phyloP scores from a whole-genome alignment of 495 filamentous ascomycete species.

The Lophiotrema nucula region DNA sequence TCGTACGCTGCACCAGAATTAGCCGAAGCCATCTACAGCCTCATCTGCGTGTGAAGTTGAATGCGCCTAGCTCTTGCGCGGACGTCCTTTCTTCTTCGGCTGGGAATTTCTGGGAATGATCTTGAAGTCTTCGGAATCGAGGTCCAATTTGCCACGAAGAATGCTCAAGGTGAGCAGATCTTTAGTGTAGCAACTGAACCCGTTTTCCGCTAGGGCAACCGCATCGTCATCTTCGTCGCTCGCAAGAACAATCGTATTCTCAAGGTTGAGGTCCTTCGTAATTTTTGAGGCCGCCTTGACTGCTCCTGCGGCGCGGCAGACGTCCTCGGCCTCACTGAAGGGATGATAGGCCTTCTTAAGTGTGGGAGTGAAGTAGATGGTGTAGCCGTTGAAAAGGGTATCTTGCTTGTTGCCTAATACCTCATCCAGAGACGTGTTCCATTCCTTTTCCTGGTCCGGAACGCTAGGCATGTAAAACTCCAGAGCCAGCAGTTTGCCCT shows the following conservation, averaged over 20 bases:
- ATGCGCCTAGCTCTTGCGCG: constrained; percentile 15
- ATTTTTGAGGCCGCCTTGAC: constrained; percentile 7
- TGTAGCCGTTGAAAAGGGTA: constrained; percentile 35
- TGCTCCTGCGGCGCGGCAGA: constrained; percentile 38
- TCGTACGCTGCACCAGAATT: too few relatives aligned
- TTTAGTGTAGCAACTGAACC: constrained; percentile 18
- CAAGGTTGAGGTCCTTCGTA: constrained; percentile 17
- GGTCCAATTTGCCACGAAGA: constrained; percentile 23
- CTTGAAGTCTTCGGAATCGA: constrained; percentile 33
- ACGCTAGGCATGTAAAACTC: constrained; percentile 35
- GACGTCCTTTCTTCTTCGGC: constrained; percentile 21
- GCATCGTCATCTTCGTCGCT: constrained; percentile 25
- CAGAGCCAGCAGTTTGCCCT: constrained; percentile 32
- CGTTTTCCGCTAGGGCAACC: constrained; percentile 5
- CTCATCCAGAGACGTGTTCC: constrained; percentile 37
- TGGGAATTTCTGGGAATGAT: constrained; percentile 3
- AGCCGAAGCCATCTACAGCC: neutral
- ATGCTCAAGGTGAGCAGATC: constrained; percentile 32
- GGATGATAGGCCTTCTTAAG: constrained; percentile 37
- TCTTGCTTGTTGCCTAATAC: constrained; percentile 32
- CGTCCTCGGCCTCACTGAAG: constrained; percentile 40
- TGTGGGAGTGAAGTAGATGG: constrained; percentile 40
- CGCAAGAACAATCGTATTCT: constrained; percentile 18
- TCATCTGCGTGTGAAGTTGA: neutral
- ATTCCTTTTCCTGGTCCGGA: constrained; percentile 37